phyloP scores from a whole-genome alignment of 257 asterid genomes.

The Cruciata laevipes region DNA sequence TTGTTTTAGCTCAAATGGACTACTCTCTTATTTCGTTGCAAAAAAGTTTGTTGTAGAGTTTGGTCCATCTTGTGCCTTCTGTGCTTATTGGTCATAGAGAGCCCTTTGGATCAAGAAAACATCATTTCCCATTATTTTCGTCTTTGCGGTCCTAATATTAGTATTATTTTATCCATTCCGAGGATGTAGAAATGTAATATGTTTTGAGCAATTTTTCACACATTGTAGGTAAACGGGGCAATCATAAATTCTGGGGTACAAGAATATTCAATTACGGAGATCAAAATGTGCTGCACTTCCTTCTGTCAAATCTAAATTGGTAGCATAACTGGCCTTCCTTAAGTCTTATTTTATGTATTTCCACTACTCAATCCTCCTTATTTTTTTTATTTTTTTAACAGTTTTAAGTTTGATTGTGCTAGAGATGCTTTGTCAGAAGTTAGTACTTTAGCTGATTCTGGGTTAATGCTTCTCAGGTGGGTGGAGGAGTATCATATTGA shows the following conservation, averaged over 20 bases:
- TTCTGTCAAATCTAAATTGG: conserved; percentile 97
- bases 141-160: not conserved
- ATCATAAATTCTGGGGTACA: conserved; percentile 98
- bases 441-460: conserved; percentile 17
- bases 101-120: conserved; percentile 2
- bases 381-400: conserved; percentile 3
- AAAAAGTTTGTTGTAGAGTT: not conserved
- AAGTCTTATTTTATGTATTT: not conserved
- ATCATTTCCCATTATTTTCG: not conserved
- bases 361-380: conserved; percentile 5
- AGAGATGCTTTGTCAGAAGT: conserved; percentile 3
- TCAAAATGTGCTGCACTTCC: conserved; percentile 91
- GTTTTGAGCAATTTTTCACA: conserved; percentile 1
- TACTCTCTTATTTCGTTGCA: not conserved
- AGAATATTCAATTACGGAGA: conserved; percentile 94
- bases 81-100: not conserved
- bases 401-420: not conserved
- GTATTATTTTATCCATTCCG: not conserved
- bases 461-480: conserved; percentile 63
- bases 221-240: conserved; percentile 83
- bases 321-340: conserved; percentile 3
- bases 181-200: not conserved
- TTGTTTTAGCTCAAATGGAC: not conserved
- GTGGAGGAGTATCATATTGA: conserved; percentile 88
- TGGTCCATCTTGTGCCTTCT: not conserved